phyloP scores from a whole-genome alignment of 169 alveolate genomes.

The Perkinsus marinus region DNA sequence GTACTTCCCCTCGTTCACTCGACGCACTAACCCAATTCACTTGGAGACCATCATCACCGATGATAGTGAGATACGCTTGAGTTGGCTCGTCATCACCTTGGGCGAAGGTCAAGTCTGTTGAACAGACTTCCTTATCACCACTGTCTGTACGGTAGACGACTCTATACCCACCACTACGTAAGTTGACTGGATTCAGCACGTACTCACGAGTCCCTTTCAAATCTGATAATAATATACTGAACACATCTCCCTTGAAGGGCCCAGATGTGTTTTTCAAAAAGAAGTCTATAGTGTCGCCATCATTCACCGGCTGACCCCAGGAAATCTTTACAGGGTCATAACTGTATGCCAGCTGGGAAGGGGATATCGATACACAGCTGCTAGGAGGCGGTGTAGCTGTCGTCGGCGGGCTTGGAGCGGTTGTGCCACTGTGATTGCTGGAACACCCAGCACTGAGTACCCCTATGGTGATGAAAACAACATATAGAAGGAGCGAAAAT shows the following conservation, averaged over 20 bases:
- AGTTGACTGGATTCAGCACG: neutral
- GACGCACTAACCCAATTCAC: neutral
- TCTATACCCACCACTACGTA: neutral
- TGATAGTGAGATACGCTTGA: neutral
- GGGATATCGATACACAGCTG: neutral
- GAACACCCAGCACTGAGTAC: too few relatives aligned
- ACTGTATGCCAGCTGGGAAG: neutral
- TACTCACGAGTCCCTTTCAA: neutral
- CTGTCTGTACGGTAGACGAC: neutral
- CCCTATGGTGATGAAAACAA: too few relatives aligned
- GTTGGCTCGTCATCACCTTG: neutral
- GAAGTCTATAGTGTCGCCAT: neutral
- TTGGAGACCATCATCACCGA: neutral
- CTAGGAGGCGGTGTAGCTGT: neutral
- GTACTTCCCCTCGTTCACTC: neutral
- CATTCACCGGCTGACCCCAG: neutral
- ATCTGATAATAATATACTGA: neutral
- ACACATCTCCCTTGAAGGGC: neutral
- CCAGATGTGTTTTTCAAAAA: neutral
- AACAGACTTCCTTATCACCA: neutral
- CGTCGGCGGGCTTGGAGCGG: neutral
- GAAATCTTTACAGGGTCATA: neutral
- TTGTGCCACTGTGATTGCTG: neutral
- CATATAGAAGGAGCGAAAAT: too few relatives aligned
- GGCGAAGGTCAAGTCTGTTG: neutral